Evolutionary conservation across 108 stramenopile genomes (phyloP).

Genomic region (Cyclotella cryptica): DNA sequence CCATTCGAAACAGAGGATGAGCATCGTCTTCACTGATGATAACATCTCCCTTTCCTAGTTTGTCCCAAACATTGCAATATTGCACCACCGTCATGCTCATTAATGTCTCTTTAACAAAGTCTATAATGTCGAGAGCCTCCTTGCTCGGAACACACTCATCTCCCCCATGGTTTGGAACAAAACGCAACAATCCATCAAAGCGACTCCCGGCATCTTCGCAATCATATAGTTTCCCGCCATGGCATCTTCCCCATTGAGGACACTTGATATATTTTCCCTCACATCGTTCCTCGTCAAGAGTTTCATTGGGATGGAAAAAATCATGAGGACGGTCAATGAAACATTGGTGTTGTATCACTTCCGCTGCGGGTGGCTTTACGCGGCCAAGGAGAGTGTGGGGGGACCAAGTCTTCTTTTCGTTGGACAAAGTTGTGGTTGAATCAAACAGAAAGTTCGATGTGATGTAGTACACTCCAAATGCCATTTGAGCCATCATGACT

Average conservation of each 20-base stretch:
- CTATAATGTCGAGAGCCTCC: constrained; percentile 17
- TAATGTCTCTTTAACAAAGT: constrained; percentile 21
- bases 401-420: background rate
- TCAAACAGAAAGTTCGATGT: background rate
- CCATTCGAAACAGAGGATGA: constrained; percentile 40
- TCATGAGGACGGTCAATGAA: constrained; percentile 31
- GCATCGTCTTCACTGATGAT: constrained; percentile 7
- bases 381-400: background rate
- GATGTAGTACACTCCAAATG: background rate
- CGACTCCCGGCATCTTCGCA: constrained; percentile 31
- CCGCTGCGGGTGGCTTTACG: background rate
- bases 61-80: constrained; percentile 21
- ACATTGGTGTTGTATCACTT: background rate
- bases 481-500: constrained; percentile 7
- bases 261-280: constrained; percentile 32
- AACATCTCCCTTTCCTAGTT: constrained; percentile 16
- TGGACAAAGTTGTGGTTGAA: background rate
- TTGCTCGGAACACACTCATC: constrained; percentile 28
- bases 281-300: constrained; percentile 16
- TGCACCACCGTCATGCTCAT: constrained; percentile 29
- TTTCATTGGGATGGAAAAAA: constrained; percentile 22
- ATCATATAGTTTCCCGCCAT: constrained; percentile 37
- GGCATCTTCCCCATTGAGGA: constrained; percentile 54
- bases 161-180: constrained; percentile 24
- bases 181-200: constrained; percentile 13